Base-by-base conservation (phyloP, 2,329 filamentous ascomycete genomes). In the Pyricularia grisea region DNA sequence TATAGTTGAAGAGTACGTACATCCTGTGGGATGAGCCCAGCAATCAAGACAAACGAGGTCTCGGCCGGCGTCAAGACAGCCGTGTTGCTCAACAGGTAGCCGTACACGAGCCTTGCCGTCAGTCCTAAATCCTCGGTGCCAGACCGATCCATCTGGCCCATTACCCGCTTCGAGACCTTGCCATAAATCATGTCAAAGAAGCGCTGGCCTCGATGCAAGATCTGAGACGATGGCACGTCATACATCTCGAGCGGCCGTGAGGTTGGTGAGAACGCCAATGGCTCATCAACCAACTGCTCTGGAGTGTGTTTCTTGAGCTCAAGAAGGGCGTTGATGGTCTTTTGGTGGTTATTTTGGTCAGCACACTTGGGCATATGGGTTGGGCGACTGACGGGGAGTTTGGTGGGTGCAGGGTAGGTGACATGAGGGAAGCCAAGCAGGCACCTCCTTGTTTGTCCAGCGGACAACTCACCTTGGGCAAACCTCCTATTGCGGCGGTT, bases 131-230 rank as follows among this genome's bases (percentile, higher is more conserved):
- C 84, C 69, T 84, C 81, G 5, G 82, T 83, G 11, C 83, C 83
- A 10, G 78, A 83, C 60, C 75, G 75, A 71, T 83, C 80, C 79
- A 86, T 81, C 68, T 83, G 80, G 0, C 78, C 75, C 80, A 83
- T 83, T 67, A 85, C 79, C 12, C 81, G 76, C 70, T 75, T 76
- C 9, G 81, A 76, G n/a, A 85, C 77, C 70, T 83, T 84, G 72
- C 82, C 83, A 73, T 86, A 86, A 28, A 84, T 73, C 27, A 73
- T 76, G 68, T 83, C 77, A 72, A 85, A 86, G 75, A 84, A 84
- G 23, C 30, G 70, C 67, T 79, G 78, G 3, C 84, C 84, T 14
- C 83, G 80, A 23, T 77, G 71, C 14, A 85, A 73, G 23, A 84
- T 76, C 20, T 77, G 70, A 0, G 75, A 70, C 0, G 75, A 67